Evolutionary conservation across 176 grass and related monocot genomes (phyloP).

Genomic region (Echinochloa phyllopogon): DNA sequence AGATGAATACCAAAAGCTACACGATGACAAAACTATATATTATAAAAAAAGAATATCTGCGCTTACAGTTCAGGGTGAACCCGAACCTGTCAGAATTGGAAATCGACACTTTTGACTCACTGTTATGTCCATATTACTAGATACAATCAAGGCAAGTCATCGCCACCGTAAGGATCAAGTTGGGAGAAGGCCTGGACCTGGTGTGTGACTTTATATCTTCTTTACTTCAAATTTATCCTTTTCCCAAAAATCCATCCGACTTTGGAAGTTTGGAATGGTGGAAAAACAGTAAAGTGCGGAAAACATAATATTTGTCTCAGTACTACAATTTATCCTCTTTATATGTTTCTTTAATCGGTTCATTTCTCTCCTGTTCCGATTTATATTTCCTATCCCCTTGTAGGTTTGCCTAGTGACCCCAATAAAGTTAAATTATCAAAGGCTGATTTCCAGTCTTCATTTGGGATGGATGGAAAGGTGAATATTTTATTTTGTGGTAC

Average conservation of each 20-base stretch:
- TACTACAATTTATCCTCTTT: not conserved
- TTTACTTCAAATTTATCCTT: not conserved
- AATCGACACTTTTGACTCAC: not conserved
- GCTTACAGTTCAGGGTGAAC: not conserved
- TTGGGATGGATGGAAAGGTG: conserved; percentile 54
- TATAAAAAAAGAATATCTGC: not conserved
- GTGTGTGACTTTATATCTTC: not conserved
- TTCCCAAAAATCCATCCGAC: not conserved
- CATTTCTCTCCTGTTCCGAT: conserved; percentile 19
- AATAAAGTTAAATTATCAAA: conserved; percentile 45
- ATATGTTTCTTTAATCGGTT: not conserved
- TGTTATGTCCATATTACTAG: conserved; percentile 12
- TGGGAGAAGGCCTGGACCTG: not conserved
- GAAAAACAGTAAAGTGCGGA: not conserved
- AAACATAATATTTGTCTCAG: not conserved
- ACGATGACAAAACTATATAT: not conserved
- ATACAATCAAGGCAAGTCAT: conserved; percentile 3
- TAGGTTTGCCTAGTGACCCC: conserved; percentile 52
- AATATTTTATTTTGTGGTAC: conserved; percentile 35
- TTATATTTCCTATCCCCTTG: conserved; percentile 28
- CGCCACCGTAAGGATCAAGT: not conserved
- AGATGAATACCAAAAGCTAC: conserved; percentile 17
- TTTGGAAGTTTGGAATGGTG: not conserved
- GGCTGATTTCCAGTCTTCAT: conserved; percentile 54
- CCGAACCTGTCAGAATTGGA: not conserved